Conservation (phyloP, 2,329 filamentous ascomycete genomes). For the Ceratocystis huliohia region DNA sequence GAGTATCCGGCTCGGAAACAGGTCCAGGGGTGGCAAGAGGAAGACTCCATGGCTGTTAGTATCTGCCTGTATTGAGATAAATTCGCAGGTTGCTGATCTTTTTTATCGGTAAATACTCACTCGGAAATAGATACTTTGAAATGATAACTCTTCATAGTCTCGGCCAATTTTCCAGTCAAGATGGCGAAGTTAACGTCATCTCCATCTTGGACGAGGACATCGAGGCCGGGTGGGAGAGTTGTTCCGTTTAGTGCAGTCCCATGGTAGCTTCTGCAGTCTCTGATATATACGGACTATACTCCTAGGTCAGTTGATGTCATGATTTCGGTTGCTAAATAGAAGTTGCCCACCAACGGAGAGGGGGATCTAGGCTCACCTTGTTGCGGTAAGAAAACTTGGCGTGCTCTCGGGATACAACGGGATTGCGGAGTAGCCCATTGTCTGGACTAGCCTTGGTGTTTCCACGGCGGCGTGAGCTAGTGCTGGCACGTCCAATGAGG, state of each 20-base stretch:
- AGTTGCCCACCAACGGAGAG: background rate
- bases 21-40: background rate
- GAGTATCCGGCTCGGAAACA: background rate
- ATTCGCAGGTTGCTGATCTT: background rate
- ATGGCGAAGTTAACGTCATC: constrained; percentile 17
- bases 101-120: background rate
- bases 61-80: too few species aligned
- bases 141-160: constrained; percentile 1
- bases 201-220: constrained; percentile 8
- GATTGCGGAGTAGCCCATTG: constrained; percentile 20
- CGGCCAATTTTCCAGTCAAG: constrained; percentile 12
- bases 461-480: constrained; percentile 16
- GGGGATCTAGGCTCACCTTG: background rate
- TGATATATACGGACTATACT: constrained; percentile 15
- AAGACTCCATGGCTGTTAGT: too few species aligned
- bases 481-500: constrained; percentile 17
- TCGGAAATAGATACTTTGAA: background rate
- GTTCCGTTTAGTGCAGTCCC: constrained; percentile 19
- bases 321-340: too few species aligned
- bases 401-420: constrained; percentile 19
- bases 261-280: constrained; percentile 18
- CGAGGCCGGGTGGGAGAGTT: background rate
- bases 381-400: constrained; percentile 17
- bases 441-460: background rate
- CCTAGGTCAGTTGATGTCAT: background rate